Conservation (phyloP, 345 rosid species). For the Euphorbia peplus region DNA sequence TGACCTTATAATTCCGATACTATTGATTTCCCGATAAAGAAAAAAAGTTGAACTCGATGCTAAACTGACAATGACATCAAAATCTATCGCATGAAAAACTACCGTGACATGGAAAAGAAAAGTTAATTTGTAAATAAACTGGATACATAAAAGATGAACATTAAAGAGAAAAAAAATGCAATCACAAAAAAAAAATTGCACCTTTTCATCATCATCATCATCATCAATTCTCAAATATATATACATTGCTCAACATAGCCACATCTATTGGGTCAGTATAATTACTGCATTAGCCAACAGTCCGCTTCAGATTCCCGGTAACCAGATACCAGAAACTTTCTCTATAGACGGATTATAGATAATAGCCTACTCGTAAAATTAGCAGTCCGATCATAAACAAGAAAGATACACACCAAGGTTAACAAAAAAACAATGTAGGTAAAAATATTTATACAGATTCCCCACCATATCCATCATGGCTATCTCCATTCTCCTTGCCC, state of each 20-base stretch:
- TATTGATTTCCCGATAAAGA: too few relatives aligned
- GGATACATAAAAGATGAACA: too few relatives aligned
- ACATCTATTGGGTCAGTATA: not conserved
- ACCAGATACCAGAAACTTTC: not conserved
- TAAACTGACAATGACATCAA: too few relatives aligned
- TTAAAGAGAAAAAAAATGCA: too few relatives aligned
- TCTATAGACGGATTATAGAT: not conserved
- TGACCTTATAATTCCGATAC: too few relatives aligned
- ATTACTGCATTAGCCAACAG: not conserved
- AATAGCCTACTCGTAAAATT: constrained; percentile 7
- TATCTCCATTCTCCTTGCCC: constrained; percentile 42
- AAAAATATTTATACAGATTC: constrained; percentile 23
- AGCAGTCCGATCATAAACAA: not conserved
- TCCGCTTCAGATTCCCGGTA: not conserved
- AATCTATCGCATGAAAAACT: too few relatives aligned
- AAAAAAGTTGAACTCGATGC: too few relatives aligned
- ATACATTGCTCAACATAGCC: not conserved
- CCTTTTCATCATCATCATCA: not conserved
- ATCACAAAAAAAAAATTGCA: not conserved
- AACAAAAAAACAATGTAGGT: not conserved
- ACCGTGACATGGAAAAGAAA: too few relatives aligned
- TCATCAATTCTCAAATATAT: not conserved
- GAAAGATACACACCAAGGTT: not conserved
- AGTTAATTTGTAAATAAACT: too few relatives aligned
- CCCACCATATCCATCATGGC: constrained; percentile 26